Conservation (phyloP, 441 rosid species). For the Gossypium davidsonii region DNA sequence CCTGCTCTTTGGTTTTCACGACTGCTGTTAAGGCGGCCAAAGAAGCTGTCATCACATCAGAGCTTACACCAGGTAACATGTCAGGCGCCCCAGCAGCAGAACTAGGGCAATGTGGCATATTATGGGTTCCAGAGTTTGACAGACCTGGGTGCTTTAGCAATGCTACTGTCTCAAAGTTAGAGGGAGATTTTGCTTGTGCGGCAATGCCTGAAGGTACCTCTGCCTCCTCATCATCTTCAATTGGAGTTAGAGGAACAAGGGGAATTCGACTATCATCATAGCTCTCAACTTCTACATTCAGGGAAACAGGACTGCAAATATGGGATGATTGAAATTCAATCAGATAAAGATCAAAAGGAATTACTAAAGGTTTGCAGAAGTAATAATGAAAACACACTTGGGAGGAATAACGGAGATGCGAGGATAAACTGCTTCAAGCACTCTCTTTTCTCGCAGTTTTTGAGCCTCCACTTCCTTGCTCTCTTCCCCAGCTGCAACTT, state of each 20-base stretch:
- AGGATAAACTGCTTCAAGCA: constrained; percentile 62
- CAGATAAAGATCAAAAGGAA: not conserved
- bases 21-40: constrained; percentile 34
- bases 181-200: not conserved
- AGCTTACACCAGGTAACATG: constrained; percentile 19
- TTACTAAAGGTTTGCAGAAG: not conserved
- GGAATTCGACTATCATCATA: constrained; percentile 51
- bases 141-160: constrained; percentile 11
- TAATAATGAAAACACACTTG: constrained; percentile 20
- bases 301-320: constrained; percentile 48
- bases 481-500: constrained; percentile 52
- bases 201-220: constrained; percentile 15
- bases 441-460: constrained; percentile 43
- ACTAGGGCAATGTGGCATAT: not conserved
- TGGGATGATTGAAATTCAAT: constrained; percentile 4
- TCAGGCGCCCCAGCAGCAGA: constrained; percentile 2
- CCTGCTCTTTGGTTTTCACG: constrained; percentile 33
- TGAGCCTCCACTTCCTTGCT: constrained; percentile 45
- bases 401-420: constrained; percentile 48
- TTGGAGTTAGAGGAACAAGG: constrained; percentile 44
- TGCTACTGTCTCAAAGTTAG: constrained; percentile 5
- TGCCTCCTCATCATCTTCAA: constrained; percentile 41
- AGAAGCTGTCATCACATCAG: constrained; percentile 32
- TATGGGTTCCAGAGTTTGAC: constrained; percentile 11
- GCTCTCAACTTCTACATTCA: constrained; percentile 26